Evolutionary conservation across 345 rosid species (phyloP), one percentile per base, ranked within the genome.

Genomic region (Gossypium sturtianum): DNA sequence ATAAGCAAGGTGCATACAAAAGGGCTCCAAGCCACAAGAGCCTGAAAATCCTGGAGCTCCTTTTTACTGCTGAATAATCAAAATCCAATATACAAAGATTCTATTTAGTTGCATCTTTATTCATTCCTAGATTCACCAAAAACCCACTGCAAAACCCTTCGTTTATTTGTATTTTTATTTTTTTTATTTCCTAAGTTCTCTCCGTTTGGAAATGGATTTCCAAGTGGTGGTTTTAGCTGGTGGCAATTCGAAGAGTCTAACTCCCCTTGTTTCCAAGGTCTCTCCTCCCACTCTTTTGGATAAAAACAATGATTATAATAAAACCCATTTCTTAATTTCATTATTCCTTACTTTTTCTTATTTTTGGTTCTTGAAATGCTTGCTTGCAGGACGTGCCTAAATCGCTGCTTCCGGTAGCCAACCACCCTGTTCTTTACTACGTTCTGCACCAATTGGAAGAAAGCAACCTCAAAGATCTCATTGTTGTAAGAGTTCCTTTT

Each of bases 191-290:
- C 25, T 57, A 34, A 34, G 41, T 12, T 20, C 25, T 20, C 47
- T 15, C 64, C 3, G 1, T 7, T 9, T 9, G 23, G 19, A 19
- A 53, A 94, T 94, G 98, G 97, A 92, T 87, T 92, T 94, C 58
- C 98, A 92, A 75, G 98, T 94, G 38, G 98, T 92, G 22, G 87
- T 94, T 64, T 80, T 92, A 23, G 98, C 98, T 70, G 95, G 98
- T 62, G 98, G 97, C 73, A 80, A 83, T 81, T 89, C 98, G 2
- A 89, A 82, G 82, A 84, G 87, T 63, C 90, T 92, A 9, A 83
- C 82, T 12, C 98, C 99, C 19, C 84, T 95, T 52, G 97, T 95
- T 80, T 92, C 93, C 66, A 89, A 91, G 94, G 98, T 94, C 8
- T 70, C 58, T 51, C 49, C 49, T 34, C 41, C 41, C 7, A 5